Evolutionary conservation across 805 yeast genomes (phyloP).

Genomic region (Kodamaea jinghongensis): DNA sequence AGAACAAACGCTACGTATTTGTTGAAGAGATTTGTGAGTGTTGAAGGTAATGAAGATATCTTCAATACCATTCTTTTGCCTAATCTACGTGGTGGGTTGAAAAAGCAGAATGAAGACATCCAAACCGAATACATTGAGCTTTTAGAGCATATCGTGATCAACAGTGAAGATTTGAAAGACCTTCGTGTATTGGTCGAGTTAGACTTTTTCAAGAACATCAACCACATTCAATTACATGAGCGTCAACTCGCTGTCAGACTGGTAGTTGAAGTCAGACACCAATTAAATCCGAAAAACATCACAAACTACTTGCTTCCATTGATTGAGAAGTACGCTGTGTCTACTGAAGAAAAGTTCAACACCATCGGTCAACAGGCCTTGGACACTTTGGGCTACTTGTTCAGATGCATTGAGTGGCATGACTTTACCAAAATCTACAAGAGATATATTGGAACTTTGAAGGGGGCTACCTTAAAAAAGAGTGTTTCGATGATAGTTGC

Average conservation of each 20-base stretch:
- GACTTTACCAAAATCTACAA: conserved; percentile 75
- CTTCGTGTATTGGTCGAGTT: conserved; percentile 54
- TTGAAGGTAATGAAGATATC: conserved; percentile 31
- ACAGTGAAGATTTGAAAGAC: conserved; percentile 55
- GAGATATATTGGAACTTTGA: conserved; percentile 57
- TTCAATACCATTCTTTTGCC: conserved; percentile 62
- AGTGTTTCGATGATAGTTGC: conserved; percentile 58
- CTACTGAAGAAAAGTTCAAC: conserved; percentile 54
- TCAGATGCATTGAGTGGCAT: conserved; percentile 64
- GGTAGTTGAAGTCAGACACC: conserved; percentile 46
- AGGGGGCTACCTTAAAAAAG: conserved; percentile 46
- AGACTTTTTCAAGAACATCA: conserved; percentile 68
- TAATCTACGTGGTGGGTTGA: conserved; percentile 61
- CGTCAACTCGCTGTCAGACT: conserved; percentile 80
- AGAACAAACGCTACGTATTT: conserved; percentile 72
- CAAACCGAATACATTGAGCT: conserved; percentile 71
- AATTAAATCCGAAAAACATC: conserved; percentile 55
- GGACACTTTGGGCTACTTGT: conserved; percentile 56
- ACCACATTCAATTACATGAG: conserved; percentile 81
- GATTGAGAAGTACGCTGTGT: conserved; percentile 72
- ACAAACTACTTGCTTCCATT: conserved; percentile 83
- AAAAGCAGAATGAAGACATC: conserved; percentile 54
- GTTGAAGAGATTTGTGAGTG: conserved; percentile 63
- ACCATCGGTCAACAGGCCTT: conserved; percentile 67
- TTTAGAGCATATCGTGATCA: conserved; percentile 58